phyloP scores from a whole-genome alignment of 495 filamentous ascomycete species.

The Podospora australis region DNA sequence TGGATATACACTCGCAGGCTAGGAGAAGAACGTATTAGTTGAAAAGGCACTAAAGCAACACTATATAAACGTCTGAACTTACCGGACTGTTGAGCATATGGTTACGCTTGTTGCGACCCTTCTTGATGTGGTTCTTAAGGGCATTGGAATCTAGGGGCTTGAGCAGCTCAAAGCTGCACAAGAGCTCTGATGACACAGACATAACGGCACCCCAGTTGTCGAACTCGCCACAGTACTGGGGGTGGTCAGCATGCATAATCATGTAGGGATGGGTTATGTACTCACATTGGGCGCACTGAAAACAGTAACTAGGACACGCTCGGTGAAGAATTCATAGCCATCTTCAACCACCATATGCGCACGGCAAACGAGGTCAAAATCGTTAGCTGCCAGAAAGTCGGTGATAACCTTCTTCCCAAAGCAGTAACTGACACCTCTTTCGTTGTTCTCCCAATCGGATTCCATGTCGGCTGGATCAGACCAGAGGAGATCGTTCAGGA shows the following conservation, averaged over 20 bases:
- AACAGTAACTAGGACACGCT: conserved; percentile 91
- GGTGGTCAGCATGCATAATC: background rate
- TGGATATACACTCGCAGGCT: conserved; percentile 43
- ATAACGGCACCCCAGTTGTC: conserved; percentile 99
- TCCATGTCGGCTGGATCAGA: conserved; percentile 98
- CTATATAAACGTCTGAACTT: conserved; percentile 33
- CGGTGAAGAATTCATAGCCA: conserved; percentile 98
- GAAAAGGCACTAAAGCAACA: background rate
- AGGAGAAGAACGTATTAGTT: conserved; percentile 11
- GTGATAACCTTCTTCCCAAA: conserved; percentile 98
- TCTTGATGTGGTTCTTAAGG: conserved; percentile 98
- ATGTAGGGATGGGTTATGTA: conserved; percentile 5
- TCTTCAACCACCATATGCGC: conserved; percentile 99
- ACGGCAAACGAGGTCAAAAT: conserved; percentile 95
- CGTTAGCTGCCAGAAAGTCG: conserved; percentile 88
- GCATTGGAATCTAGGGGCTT: conserved; percentile 97
- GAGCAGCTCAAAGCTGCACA: conserved; percentile 95
- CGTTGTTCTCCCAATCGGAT: conserved; percentile 94
- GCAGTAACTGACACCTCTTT: conserved; percentile 95
- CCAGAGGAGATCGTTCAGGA: conserved; percentile 96
- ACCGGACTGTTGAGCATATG: conserved; percentile 92
- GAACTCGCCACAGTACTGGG: conserved; percentile 95
- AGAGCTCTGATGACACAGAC: conserved; percentile 87
- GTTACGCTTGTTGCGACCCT: conserved; percentile 81
- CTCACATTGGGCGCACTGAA: conserved; percentile 97